These are phyloP conservation scores for Dendrocalamus latiflorus DNA, from an alignment of 202 grass and related monocot species.

Conservation along the genomic window DNA sequence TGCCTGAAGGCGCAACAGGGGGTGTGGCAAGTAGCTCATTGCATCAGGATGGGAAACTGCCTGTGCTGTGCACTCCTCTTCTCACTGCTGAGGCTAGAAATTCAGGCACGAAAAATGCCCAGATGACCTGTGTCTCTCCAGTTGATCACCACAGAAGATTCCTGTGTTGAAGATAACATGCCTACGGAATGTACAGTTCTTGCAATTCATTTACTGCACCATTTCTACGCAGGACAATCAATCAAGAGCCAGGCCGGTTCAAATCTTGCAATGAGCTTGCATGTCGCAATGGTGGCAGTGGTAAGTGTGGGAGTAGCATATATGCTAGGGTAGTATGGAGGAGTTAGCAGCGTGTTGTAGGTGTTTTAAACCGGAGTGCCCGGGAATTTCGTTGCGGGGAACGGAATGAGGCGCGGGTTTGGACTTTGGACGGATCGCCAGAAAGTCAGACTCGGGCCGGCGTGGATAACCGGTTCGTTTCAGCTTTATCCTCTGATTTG, in stretches of 20 bases:
- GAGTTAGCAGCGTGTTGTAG: neutral
- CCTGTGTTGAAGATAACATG: neutral
- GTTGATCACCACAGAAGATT: neutral
- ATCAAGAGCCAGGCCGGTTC: neutral
- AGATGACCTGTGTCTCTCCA: no score
- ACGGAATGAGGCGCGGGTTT: neutral
- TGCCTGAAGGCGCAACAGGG: no score
- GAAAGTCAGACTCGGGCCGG: neutral
- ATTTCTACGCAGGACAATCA: neutral
- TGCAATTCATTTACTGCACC: neutral
- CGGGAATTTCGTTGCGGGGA: conserved; percentile 30
- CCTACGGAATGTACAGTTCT: neutral
- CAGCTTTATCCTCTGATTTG: no score
- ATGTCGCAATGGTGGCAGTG: neutral
- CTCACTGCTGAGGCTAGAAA: no score
- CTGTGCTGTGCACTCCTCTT: no score
- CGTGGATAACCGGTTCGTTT: no score
- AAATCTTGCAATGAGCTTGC: neutral
- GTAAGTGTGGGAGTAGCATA: no score
- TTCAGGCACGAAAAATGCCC: no score
- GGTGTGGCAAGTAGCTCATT: no score
- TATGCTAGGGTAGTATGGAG: neutral
- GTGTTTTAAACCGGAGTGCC: conserved; percentile 8
- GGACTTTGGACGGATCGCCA: conserved; percentile 3
- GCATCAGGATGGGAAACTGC: neutral